Evolutionary conservation across 2,329 filamentous ascomycete species (phyloP), one percentile per base, ranked within the genome.

Genomic region (Chaetothyriales sp.): DNA sequence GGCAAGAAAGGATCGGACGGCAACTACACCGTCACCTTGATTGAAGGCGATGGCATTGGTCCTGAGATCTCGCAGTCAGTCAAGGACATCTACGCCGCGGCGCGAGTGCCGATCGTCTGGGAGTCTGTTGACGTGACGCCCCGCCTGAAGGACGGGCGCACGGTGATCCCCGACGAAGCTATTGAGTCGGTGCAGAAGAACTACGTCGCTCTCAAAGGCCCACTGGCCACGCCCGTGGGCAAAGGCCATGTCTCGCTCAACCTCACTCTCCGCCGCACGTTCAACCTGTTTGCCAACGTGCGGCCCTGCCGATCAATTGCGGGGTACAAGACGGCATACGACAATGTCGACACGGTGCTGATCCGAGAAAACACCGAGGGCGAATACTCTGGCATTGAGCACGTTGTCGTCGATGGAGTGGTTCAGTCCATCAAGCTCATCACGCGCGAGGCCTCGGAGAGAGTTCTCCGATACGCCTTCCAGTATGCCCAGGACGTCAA

Each of bases 331-430:
- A 98, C 92, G 50, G 89, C 90, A 58, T 97, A 97, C 77, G 90
- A 97, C 70, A 81, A 86, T 65, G 92, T 98, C 67, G 86, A 98
- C 74, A 95, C 89, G 43, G 88, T 95, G 66, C 78, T 98, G 68
- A 97, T 98, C 74, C 87, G 92, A 73, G 92, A 98, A 78, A 98
- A 98, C 80, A 97, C 92, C 63, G 92, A 97, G 81, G 92, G 92
- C 71, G 92, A 97, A 78, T 98, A 98, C 82, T 95, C 88, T 44
- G 92, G 92, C 58, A 97, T 98, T 65, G 92, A 98, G 80, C 92
- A 98, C 75, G 82, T 95, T 54, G 92, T 97, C 33, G 89, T 97
- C 20, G 89, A 97, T 64, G 92, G 92, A 62, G 92, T 98, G 48
- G 92, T 98, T 25, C 92, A 98, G 80, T 90, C 84, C 77, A 98